These are phyloP conservation scores for Sedum album DNA, from an alignment of 164 flowering plant genomes.

Conservation along the genomic window DNA sequence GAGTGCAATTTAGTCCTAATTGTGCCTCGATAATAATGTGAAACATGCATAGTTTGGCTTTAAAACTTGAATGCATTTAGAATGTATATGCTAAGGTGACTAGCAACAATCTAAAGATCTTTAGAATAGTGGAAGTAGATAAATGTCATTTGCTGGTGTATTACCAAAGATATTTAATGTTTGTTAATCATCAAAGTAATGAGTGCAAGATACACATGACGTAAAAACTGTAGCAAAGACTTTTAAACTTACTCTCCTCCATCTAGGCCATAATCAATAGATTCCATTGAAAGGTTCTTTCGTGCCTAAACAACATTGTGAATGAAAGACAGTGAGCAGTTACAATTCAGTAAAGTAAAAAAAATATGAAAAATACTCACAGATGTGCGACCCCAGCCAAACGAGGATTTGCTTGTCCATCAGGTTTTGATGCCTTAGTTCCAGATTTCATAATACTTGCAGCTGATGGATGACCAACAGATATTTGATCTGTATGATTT, in stretches of 20 bases:
- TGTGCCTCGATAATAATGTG: too few relatives aligned
- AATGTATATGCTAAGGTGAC: background rate
- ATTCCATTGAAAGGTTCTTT: conserved; percentile 81
- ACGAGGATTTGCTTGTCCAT: conserved; percentile 19
- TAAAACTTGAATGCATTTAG: background rate
- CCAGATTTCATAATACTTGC: conserved; percentile 21
- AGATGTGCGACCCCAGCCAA: conserved; percentile 62
- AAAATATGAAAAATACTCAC: conserved; percentile 42
- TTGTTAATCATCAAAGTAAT: background rate
- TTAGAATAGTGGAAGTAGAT: background rate
- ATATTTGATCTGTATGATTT: conserved; percentile 15
- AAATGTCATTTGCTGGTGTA: background rate
- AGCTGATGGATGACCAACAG: conserved; percentile 12
- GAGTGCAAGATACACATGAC: background rate
- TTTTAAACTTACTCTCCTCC: conserved; percentile 75
- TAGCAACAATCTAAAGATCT: background rate
- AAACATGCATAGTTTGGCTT: too few relatives aligned
- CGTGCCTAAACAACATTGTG: conserved; percentile 39
- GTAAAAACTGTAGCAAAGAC: background rate
- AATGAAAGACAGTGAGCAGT: background rate
- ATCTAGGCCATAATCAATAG: conserved; percentile 43
- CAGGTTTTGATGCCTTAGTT: conserved; percentile 24
- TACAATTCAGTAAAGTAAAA: background rate
- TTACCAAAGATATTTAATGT: background rate
- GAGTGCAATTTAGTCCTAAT: too few relatives aligned